Percentiles rank a stretch among this genome's conserved stretches.
These are phyloP conservation scores for Pterothamnion heteromorphum DNA, from an alignment of 31 red algal species.

Conservation along the genomic window DNA sequence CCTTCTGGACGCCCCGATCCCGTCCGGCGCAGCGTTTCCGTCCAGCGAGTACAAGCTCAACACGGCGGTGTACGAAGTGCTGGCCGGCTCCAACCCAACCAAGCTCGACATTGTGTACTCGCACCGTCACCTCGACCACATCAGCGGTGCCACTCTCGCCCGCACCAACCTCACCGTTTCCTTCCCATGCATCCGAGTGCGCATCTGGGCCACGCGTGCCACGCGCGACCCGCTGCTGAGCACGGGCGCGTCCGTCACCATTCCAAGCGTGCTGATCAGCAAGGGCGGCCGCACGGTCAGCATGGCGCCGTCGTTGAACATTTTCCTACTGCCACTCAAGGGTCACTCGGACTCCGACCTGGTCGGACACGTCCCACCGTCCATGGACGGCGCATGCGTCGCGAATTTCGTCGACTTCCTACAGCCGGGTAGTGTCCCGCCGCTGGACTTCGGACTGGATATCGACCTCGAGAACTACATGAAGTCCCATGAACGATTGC, in stretches of 20 bases:
- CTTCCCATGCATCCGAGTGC: slow-evolving; percentile 21
- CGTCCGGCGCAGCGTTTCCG: not conserved
- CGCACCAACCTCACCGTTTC: not conserved
- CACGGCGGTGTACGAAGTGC: slow-evolving; percentile 21
- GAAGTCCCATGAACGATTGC: slow-evolving; percentile 1
- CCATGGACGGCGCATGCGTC: not conserved
- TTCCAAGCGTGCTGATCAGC: not conserved
- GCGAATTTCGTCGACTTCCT: slow-evolving; percentile 49
- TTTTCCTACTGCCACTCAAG: slow-evolving; percentile 30
- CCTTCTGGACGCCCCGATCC: slow-evolving; percentile 51
- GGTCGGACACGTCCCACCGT: slow-evolving; percentile 40
- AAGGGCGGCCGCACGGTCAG: slow-evolving; percentile 3
- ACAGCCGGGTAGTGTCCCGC: slow-evolving; percentile 22
- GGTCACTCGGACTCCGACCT: slow-evolving; percentile 56
- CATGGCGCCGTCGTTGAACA: not conserved
- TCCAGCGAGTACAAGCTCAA: not conserved
- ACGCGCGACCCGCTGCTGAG: not conserved
- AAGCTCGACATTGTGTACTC: slow-evolving; percentile 53
- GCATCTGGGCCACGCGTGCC: slow-evolving; percentile 45
- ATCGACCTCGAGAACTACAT: slow-evolving; percentile 47
- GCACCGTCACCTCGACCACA: slow-evolving; percentile 60
- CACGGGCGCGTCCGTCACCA: not conserved
- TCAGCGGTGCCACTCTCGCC: slow-evolving; percentile 28
- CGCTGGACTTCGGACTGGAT: slow-evolving; percentile 5
- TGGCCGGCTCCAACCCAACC: slow-evolving; percentile 18